These are phyloP conservation scores for Cyberlindnera euphorbiae DNA, from an alignment of 805 yeast species.

Conservation along the genomic window DNA sequence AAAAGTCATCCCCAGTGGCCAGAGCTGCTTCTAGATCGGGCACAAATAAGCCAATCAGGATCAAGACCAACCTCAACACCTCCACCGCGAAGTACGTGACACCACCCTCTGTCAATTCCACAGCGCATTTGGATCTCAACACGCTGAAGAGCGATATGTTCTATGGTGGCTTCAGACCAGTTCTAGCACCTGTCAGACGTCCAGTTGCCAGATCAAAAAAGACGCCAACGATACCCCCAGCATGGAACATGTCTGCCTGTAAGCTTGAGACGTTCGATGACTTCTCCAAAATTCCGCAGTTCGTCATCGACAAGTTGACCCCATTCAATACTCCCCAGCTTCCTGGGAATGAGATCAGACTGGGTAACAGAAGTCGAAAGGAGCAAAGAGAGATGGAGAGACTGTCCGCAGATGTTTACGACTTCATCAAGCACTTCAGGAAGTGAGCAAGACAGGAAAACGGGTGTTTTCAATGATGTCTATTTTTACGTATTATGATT, in stretches of 20 bases:
- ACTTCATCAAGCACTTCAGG: conserved; percentile 21
- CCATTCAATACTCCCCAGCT: conserved; percentile 21
- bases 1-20: conserved; percentile 5
- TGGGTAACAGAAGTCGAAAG: conserved; percentile 21
- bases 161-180: conserved; percentile 24
- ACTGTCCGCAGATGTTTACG: conserved; percentile 19
- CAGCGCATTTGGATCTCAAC: conserved; percentile 21
- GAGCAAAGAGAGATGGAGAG: conserved; percentile 21
- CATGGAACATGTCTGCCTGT: conserved; percentile 25
- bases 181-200: conserved; percentile 22
- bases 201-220: conserved; percentile 16
- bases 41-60: conserved; percentile 12
- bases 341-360: conserved; percentile 25
- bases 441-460: no score
- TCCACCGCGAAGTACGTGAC: background rate
- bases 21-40: background rate
- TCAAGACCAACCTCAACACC: conserved; percentile 5
- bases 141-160: conserved; percentile 20
- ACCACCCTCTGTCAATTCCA: conserved; percentile 23
- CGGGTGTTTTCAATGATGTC: no score
- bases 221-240: conserved; percentile 20
- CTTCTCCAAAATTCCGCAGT: conserved; percentile 23
- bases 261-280: conserved; percentile 24
- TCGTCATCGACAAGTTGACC: conserved; percentile 22
- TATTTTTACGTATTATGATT: no score